These are phyloP conservation scores for Lecanicillium sp. DNA, from an alignment of 2,329 filamentous ascomycete species.

Conservation along the genomic window DNA sequence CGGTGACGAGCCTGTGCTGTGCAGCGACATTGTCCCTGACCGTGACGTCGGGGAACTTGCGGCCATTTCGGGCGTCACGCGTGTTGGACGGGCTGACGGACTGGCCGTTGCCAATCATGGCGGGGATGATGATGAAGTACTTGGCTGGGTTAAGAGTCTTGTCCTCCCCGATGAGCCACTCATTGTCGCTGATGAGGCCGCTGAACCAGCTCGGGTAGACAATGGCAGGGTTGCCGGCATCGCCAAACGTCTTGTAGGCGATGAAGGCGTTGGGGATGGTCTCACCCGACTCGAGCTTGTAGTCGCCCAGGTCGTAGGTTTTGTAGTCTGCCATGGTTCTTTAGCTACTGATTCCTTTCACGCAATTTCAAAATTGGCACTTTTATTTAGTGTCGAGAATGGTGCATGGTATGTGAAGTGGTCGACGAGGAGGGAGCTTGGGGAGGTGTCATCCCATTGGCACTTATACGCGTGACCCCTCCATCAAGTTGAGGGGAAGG, in stretches of 20 bases:
- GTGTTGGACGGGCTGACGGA: slow-evolving; percentile 46
- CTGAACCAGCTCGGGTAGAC: slow-evolving; percentile 72
- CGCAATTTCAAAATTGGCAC: not conserved
- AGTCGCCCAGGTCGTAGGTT: slow-evolving; percentile 55
- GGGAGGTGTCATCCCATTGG: no score
- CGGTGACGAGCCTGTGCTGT: slow-evolving; percentile 34
- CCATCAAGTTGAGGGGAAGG: slow-evolving; percentile 2
- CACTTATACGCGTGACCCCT: slow-evolving; percentile 1
- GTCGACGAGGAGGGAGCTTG: no score
- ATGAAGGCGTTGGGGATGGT: slow-evolving; percentile 57
- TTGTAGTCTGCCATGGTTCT: slow-evolving; percentile 16
- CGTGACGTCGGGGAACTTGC: slow-evolving; percentile 34
- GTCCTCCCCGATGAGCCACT: slow-evolving; percentile 63
- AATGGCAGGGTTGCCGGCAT: slow-evolving; percentile 53
- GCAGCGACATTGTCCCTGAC: slow-evolving; percentile 45
- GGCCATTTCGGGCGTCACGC: slow-evolving; percentile 14
- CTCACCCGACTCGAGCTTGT: slow-evolving; percentile 57
- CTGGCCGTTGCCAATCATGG: slow-evolving; percentile 45
- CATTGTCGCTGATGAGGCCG: slow-evolving; percentile 57
- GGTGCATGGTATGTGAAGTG: no score
- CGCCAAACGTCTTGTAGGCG: slow-evolving; percentile 70
- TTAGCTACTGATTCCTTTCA: no score
- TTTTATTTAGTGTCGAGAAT: not conserved
- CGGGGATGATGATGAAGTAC: slow-evolving; percentile 43
- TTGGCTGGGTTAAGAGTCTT: slow-evolving; percentile 53